A percentile compares a stretch with the other conserved stretches of the same genome.
These are phyloP conservation scores for Trypanosomatidae sp. DNA, from an alignment of 208 protist species.

Conservation along the genomic window DNA sequence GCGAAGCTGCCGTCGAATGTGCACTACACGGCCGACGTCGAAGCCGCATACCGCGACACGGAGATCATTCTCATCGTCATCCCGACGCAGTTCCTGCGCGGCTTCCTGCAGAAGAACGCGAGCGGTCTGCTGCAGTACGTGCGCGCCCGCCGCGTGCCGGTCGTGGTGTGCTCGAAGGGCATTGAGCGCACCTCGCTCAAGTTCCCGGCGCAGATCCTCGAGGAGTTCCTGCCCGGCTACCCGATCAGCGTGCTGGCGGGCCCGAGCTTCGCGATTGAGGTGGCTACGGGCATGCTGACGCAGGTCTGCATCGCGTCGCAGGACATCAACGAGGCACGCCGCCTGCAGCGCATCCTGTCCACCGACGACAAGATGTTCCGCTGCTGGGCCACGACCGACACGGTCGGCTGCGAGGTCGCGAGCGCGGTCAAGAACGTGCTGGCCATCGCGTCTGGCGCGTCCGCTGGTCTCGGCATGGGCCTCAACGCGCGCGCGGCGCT, in stretches of 20 bases:
- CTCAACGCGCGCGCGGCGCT: conserved; percentile 66
- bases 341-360: conserved; percentile 68
- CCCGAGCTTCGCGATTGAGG: conserved; percentile 85
- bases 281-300: conserved; percentile 67
- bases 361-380: conserved; percentile 54
- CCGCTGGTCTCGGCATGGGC: conserved; percentile 54
- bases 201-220: conserved; percentile 70
- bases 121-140: conserved; percentile 20
- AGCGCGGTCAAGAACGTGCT: conserved; percentile 89
- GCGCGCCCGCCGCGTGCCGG: conserved; percentile 21
- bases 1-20: conserved; percentile 44
- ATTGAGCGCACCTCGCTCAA: conserved; percentile 70
- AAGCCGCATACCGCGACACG: conserved; percentile 22
- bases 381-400: conserved; percentile 73
- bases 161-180: conserved; percentile 72
- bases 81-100: conserved; percentile 76
- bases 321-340: conserved; percentile 37
- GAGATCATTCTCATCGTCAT: conserved; percentile 78
- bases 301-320: conserved; percentile 48
- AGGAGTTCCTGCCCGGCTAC: conserved; percentile 44
- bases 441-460: conserved; percentile 68
- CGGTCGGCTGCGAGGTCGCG: conserved; percentile 75
- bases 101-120: conserved; percentile 47
- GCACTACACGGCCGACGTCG: conserved; percentile 36
- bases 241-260: conserved; percentile 58